These are phyloP conservation scores for Penicillium sp. DNA, from an alignment of 2,329 filamentous ascomycete genomes.

Conservation along the genomic window DNA sequence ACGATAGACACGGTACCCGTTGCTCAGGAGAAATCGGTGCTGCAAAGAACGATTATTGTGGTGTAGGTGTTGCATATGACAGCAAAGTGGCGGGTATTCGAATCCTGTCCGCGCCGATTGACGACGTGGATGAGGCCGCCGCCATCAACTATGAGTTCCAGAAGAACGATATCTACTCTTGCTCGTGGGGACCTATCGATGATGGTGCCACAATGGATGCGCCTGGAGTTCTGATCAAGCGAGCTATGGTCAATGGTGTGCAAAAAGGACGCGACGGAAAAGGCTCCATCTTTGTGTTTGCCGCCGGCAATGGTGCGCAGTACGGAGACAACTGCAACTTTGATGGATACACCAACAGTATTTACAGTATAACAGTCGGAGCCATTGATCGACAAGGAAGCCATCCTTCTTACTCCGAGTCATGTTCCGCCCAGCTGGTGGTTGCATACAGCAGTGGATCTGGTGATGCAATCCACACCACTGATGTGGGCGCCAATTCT, in stretches of 20 bases:
- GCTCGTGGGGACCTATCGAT: constrained; percentile 96
- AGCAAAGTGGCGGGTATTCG: constrained; percentile 87
- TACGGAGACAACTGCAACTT: constrained; percentile 98
- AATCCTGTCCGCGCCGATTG: constrained; percentile 87
- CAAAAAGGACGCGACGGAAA: constrained; percentile 81
- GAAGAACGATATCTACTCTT: constrained; percentile 95
- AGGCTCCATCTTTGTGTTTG: constrained; percentile 94
- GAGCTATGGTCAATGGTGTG: constrained; percentile 87
- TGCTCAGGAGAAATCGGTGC: constrained; percentile 94
- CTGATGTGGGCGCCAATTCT: constrained; percentile 79
- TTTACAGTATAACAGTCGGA: constrained; percentile 96
- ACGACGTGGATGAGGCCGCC: constrained; percentile 86
- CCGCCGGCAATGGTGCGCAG: constrained; percentile 87
- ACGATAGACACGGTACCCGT: constrained; percentile 88
- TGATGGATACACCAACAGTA: constrained; percentile 98
- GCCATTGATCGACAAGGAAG: constrained; percentile 82
- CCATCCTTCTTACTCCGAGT: constrained; percentile 96
- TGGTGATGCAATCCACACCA: constrained; percentile 90
- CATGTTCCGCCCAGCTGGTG: constrained; percentile 91
- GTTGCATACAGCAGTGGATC: constrained; percentile 95
- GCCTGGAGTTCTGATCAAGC: constrained; percentile 81
- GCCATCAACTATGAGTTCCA: constrained; percentile 92
- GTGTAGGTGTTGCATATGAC: constrained; percentile 93
- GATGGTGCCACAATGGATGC: constrained; percentile 93
- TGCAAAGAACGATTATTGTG: constrained; percentile 88